A percentile compares a stretch with the other conserved stretches of the same genome.
Conservation (phyloP, 257 asterid species). For the Gentiana macrophylla region DNA sequence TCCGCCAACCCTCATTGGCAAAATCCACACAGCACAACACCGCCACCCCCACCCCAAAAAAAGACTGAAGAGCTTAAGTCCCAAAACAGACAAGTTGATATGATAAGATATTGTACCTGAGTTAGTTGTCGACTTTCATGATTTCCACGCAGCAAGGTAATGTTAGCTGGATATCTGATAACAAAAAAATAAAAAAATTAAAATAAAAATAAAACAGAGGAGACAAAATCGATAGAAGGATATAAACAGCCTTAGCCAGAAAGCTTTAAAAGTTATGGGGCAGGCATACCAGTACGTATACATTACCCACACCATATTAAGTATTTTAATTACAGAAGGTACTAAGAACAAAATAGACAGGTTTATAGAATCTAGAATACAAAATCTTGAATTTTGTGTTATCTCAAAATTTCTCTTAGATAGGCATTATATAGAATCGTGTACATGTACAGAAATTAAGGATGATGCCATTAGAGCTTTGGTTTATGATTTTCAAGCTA, state of each 20-base stretch:
- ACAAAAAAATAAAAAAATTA: constrained; percentile 7
- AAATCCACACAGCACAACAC: too few species aligned
- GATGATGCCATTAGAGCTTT: too few species aligned
- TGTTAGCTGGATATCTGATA: constrained; percentile 84
- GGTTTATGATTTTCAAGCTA: too few species aligned
- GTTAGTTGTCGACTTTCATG: constrained; percentile 97
- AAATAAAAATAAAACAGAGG: neutral
- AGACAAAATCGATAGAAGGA: neutral
- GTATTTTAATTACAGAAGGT: neutral
- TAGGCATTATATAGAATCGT: too few species aligned
- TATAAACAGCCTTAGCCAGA: neutral
- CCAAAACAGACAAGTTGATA: neutral
- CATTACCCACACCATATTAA: neutral
- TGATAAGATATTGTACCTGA: constrained; percentile 43
- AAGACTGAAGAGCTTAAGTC: neutral
- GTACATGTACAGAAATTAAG: too few species aligned
- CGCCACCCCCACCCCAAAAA: neutral
- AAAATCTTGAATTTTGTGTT: too few species aligned
- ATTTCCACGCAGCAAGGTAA: constrained; percentile 94
- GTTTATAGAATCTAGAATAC: too few species aligned
- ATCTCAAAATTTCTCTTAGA: too few species aligned
- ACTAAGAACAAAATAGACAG: neutral
- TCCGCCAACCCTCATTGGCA: too few species aligned
- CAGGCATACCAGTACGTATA: neutral
- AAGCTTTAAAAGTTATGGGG: neutral